These are phyloP conservation scores for Styphnolobium japonicum DNA, from an alignment of 306 rosid species.

Conservation along the genomic window DNA sequence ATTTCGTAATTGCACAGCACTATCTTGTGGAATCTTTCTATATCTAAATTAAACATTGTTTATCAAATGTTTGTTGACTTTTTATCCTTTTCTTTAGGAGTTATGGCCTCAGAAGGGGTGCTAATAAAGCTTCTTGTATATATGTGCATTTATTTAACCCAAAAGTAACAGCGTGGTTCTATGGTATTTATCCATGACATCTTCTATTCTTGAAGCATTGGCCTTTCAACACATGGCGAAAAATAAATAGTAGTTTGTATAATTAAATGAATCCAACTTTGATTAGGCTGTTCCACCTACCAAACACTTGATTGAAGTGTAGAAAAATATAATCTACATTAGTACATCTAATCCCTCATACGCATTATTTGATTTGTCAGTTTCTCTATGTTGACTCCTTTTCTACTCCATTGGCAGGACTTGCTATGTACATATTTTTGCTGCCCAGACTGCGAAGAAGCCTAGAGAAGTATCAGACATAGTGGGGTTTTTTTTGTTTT, in stretches of 20 bases:
- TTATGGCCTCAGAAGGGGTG: conserved; percentile 29
- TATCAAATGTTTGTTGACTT: conserved; percentile 14
- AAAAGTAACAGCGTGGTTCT: conserved; percentile 8
- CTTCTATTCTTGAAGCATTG: conserved; percentile 9
- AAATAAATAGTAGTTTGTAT: neutral
- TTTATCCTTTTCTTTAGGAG: neutral
- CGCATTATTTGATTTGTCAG: conserved; percentile 25
- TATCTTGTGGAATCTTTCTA: conserved; percentile 37
- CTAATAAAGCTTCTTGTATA: neutral
- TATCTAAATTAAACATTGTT: conserved; percentile 17
- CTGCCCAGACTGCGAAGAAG: conserved; percentile 36
- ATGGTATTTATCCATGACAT: conserved; percentile 4
- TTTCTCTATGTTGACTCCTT: conserved; percentile 25
- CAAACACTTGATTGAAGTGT: conserved; percentile 26
- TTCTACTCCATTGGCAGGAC: conserved; percentile 26
- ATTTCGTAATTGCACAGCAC: conserved; percentile 4
- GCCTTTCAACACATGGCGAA: conserved; percentile 36
- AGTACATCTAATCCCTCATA: conserved; percentile 4
- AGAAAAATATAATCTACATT: conserved; percentile 6
- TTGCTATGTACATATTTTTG: conserved; percentile 38
- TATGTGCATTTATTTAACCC: conserved; percentile 1
- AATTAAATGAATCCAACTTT: conserved; percentile 16
- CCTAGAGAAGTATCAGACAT: conserved; percentile 26
- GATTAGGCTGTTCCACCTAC: conserved; percentile 35
- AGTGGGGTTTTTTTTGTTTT: conserved; percentile 20